phyloP scores from a whole-genome alignment of 129 eudicot species.

The Pseudognaphalium luteoalbum region DNA sequence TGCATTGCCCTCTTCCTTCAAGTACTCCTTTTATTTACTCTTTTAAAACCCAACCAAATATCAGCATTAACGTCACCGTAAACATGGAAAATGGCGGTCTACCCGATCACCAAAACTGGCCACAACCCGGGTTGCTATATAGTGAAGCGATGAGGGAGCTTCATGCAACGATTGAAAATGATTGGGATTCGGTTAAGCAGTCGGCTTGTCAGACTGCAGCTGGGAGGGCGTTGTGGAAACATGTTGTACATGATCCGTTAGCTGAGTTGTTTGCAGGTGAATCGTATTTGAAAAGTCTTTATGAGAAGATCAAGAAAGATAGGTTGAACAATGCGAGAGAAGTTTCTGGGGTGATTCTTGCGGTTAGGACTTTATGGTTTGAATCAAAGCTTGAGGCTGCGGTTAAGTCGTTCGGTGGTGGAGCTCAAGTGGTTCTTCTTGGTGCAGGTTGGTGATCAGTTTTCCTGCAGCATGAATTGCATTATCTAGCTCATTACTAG shows the following conservation, averaged over 20 bases:
- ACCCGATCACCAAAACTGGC: constrained; percentile 61
- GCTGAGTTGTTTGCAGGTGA: constrained; percentile 97
- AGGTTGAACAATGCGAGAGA: constrained; percentile 73
- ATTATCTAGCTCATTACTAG: background rate
- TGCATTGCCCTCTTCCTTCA: constrained; percentile 36
- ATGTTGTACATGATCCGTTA: constrained; percentile 75
- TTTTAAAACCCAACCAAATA: constrained; percentile 14
- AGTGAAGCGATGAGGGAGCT: constrained; percentile 54
- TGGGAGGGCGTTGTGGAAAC: constrained; percentile 92
- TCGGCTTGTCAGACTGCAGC: constrained; percentile 98
- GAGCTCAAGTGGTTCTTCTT: constrained; percentile 90
- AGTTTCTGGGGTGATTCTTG: constrained; percentile 87
- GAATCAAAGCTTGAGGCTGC: constrained; percentile 84
- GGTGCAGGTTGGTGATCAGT: constrained; percentile 81
- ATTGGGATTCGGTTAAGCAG: constrained; percentile 70
- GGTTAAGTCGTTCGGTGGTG: constrained; percentile 61
- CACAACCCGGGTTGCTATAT: constrained; percentile 52
- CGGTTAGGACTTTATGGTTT: constrained; percentile 94
- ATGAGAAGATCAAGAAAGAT: constrained; percentile 92
- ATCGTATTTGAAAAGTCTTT: constrained; percentile 59
- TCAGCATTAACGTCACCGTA: background rate
- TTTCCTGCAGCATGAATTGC: constrained; percentile 19
- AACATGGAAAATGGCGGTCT: constrained; percentile 57
- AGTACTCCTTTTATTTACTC: constrained; percentile 36
- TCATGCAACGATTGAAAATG: constrained; percentile 70